These are phyloP conservation scores for Claviceps sp. DNA, from an alignment of 2,329 filamentous ascomycete species.

Conservation along the genomic window DNA sequence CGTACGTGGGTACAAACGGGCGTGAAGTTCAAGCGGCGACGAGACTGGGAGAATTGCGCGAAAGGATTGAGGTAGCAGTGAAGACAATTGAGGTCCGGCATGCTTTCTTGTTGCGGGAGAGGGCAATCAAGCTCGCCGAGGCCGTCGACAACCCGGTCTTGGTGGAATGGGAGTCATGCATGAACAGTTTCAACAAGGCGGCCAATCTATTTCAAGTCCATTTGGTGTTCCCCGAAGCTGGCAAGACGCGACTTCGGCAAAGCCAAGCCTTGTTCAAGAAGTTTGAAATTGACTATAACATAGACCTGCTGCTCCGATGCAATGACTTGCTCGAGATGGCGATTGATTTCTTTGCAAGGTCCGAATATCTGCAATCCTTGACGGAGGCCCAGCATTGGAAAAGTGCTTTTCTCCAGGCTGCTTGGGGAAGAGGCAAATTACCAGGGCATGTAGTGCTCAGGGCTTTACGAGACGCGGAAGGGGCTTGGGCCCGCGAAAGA, in stretches of 20 bases:
- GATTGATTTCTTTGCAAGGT: not conserved
- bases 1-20: too few species aligned
- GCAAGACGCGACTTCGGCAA: not conserved
- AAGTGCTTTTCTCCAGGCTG: not conserved
- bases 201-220: not conserved
- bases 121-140: too few species aligned
- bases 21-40: too few species aligned
- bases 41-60: too few species aligned
- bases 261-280: not conserved
- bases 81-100: too few species aligned
- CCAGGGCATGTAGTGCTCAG: not conserved
- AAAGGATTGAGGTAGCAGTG: too few species aligned
- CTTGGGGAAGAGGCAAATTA: not conserved
- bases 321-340: not conserved
- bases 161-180: not conserved
- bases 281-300: not conserved
- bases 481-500: slow-evolving; percentile 1
- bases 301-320: not conserved
- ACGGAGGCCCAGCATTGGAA: not conserved
- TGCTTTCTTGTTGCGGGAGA: too few species aligned
- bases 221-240: not conserved
- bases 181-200: not conserved
- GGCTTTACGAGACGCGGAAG: not conserved
- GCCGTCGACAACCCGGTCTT: too few species aligned
- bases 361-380: too few species aligned